A percentile compares a stretch with the other conserved stretches of the same genome.
These are phyloP conservation scores for Radiomyces spectabilis DNA, from an alignment of 192 early-diverging fungal species.

Conservation along the genomic window DNA sequence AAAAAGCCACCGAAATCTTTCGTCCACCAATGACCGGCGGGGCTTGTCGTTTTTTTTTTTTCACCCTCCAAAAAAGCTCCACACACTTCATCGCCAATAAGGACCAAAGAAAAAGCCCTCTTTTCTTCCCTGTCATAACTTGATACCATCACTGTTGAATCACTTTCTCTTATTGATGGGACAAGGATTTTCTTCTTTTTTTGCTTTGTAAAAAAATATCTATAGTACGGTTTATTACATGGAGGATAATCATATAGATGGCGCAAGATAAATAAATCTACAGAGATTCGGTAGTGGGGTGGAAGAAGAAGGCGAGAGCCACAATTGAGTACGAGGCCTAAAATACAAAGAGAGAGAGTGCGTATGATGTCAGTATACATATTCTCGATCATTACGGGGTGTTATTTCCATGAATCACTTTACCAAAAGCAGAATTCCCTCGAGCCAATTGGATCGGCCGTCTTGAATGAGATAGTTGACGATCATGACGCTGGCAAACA, in stretches of 20 bases:
- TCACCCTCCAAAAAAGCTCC: too few species aligned
- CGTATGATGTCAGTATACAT: not conserved
- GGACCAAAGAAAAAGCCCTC: too few species aligned
- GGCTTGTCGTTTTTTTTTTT: too few species aligned
- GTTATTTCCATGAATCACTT: too few species aligned
- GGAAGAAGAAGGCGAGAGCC: conserved; percentile 74
- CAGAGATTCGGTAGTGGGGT: conserved; percentile 30
- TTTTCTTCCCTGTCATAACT: too few species aligned
- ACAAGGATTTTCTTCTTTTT: not conserved
- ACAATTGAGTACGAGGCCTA: conserved; percentile 73
- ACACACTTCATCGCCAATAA: too few species aligned
- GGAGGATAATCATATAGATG: not conserved
- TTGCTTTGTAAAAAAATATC: conserved; percentile 1
- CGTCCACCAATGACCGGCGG: too few species aligned
- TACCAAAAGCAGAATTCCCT: conserved; percentile 76
- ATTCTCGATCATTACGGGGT: not conserved
- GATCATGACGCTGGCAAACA: conserved; percentile 76
- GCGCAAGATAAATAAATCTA: not conserved
- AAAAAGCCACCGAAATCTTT: too few species aligned
- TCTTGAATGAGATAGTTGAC: conserved; percentile 75
- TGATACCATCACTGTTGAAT: too few species aligned
- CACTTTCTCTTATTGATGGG: too few species aligned
- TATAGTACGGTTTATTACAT: not conserved
- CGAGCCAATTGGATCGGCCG: conserved; percentile 89
- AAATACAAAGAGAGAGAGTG: not conserved